Evolutionary conservation across 805 yeast genomes (phyloP), one percentile per base, ranked within the genome.

Genomic region (Suhomyces sp.): DNA sequence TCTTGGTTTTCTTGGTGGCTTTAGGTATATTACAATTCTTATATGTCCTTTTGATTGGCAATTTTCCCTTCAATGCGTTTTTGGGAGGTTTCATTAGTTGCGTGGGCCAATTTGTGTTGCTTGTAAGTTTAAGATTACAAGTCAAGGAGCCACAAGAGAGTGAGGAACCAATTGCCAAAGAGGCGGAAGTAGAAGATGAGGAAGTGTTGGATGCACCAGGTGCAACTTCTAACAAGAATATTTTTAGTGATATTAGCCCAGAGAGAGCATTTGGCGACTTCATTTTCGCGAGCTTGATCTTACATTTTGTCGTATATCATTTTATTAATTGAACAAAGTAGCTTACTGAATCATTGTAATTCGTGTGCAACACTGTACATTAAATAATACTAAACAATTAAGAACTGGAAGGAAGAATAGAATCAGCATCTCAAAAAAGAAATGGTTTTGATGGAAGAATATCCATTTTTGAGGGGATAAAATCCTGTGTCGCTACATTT

Each of bases 41-140:
- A 4, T 93, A 91, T 69, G 88, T 88, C 59, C 60, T 86, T 42
- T 55, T 90, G 12, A 83, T 91, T 46, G 96, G 97, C 36, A 90
- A 83, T 62, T 94, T 87, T 81, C 99, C 99, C 15, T 94, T 94
- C 81, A 94, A 94, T 72, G 98, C 97, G 23, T 94, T 94, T 67
- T 78, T 94, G 54, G 93, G 96, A 19, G 98, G 98, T 1, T 94
- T 94, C 67, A 82, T 87, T 51, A 77, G 90, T 22, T 89, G 97
- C 45, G 97, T 94, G 48, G 98, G 96, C 12, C 98, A 94, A 70
- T 94, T 94, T 68, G 98, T 94, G 24, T 80, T 94, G 57, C 84
- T 96, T 10, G 90, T 88, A 42, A 80, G 88, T 55, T 76, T 94
- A 64, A 80, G 98, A 64, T 79, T 93, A 64, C 97, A 92, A 66